Conservation (phyloP, 371 early-diverging fungal species). For the Caulochytrium protostelioides region DNA sequence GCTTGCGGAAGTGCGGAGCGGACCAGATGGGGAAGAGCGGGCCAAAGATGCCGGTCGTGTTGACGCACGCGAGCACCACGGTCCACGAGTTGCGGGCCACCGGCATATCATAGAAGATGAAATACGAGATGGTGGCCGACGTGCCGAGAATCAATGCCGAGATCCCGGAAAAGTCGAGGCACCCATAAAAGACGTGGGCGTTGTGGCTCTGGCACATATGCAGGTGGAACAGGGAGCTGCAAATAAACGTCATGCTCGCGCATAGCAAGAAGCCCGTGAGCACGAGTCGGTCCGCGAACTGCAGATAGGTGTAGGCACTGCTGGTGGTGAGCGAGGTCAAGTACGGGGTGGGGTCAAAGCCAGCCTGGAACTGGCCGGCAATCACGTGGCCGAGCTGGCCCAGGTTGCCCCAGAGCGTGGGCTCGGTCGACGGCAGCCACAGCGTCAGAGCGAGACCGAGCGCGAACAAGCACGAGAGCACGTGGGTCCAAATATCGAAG, state of each 20-base stretch:
- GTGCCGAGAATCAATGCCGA: constrained; percentile 9
- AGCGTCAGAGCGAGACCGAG: not conserved
- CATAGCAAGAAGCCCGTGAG: constrained; percentile 1
- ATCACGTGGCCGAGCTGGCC: too few relatives aligned
- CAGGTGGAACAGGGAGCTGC: constrained; percentile 7
- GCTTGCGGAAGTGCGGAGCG: not conserved
- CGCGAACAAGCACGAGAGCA: constrained; percentile 4
- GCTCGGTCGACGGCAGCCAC: not conserved
- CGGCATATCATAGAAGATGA: constrained; percentile 5
- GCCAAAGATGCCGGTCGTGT: constrained; percentile 9
- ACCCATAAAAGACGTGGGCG: constrained; percentile 6
- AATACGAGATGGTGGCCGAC: constrained; percentile 3
- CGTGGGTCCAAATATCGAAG: constrained; percentile 11
- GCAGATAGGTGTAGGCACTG: too few relatives aligned
- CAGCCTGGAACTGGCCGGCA: too few relatives aligned
- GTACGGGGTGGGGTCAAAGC: too few relatives aligned
- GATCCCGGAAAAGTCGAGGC: constrained; percentile 13
- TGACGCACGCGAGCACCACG: constrained; percentile 2
- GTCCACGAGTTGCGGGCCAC: constrained; percentile 2
- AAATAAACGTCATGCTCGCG: constrained; percentile 5
- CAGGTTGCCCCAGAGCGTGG: not conserved
- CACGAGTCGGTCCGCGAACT: constrained; percentile 5
- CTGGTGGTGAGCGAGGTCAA: too few relatives aligned
- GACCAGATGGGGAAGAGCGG: constrained; percentile 6
- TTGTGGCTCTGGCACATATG: constrained; percentile 7